Conservation (phyloP, 2,329 filamentous ascomycete genomes). For the Calonectria fujianensis region DNA sequence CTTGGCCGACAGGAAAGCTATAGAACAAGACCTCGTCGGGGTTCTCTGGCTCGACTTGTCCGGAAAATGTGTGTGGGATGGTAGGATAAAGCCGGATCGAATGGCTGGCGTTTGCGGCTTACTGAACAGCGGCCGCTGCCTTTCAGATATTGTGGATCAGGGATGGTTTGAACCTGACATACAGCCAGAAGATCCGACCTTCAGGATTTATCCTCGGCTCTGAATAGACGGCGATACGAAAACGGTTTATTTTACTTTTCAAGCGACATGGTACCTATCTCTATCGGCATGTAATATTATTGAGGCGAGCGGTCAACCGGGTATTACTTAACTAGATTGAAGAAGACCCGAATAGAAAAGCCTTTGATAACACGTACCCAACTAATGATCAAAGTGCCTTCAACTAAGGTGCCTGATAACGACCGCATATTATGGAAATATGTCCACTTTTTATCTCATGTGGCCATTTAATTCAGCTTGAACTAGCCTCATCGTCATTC, state of each 20-base stretch:
- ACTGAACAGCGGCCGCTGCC: not conserved
- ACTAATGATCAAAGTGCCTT: too few species aligned
- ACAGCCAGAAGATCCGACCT: not conserved
- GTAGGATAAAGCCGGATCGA: not conserved
- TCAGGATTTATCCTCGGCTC: not conserved
- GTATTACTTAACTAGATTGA: not conserved
- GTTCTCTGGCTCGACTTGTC: not conserved
- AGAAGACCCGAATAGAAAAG: not conserved
- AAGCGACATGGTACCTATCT: too few species aligned
- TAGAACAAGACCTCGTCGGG: not conserved
- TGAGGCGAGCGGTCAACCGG: too few species aligned
- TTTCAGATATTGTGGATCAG: not conserved
- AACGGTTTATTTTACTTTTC: not conserved
- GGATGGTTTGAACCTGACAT: not conserved
- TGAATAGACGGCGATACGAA: not conserved
- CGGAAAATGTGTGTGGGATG: constrained; percentile 7
- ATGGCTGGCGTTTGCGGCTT: not conserved
- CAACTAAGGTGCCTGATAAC: too few species aligned
- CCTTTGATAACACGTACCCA: too few species aligned
- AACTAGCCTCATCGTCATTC: too few species aligned
- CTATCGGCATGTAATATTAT: too few species aligned
- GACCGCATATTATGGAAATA: too few species aligned
- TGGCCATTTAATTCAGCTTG: too few species aligned
- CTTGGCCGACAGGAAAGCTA: not conserved
- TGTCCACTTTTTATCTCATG: too few species aligned